phyloP scores from a whole-genome alignment of 257 asterid species.

The Knoxia roxburghii region DNA sequence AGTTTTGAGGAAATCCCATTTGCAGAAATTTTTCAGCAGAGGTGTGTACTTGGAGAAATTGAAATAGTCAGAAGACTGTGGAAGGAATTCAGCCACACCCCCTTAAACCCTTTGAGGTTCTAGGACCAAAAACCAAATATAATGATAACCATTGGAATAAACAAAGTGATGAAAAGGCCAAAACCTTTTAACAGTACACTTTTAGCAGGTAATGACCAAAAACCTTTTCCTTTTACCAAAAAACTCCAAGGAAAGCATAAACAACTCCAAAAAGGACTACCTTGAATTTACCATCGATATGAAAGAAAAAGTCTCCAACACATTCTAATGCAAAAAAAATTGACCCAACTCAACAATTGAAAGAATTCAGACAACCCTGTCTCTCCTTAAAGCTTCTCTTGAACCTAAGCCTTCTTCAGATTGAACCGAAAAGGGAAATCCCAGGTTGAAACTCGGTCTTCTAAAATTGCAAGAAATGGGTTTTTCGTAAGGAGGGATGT shows the following conservation, averaged over 20 bases:
- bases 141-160: conserved; percentile 4
- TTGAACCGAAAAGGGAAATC: too few species aligned
- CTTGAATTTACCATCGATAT: conserved; percentile 24
- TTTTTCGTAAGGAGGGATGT: background rate
- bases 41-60: too few species aligned
- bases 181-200: conserved; percentile 7
- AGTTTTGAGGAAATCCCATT: background rate
- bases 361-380: background rate
- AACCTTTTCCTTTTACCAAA: conserved; percentile 4
- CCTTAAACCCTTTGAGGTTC: conserved; percentile 47
- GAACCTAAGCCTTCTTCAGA: too few species aligned
- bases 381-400: background rate
- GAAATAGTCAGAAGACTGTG: too few species aligned
- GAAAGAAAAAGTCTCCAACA: conserved; percentile 17
- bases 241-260: conserved; percentile 9
- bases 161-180: conserved; percentile 21
- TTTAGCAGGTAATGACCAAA: conserved; percentile 11
- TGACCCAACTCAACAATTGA: background rate
- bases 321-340: too few species aligned
- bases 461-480: background rate
- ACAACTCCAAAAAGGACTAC: conserved; percentile 6
- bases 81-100: too few species aligned
- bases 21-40: conserved; percentile 9
- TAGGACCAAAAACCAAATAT: conserved; percentile 9
- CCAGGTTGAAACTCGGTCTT: too few species aligned